Conservation (phyloP, 192 early-diverging fungal genomes). For the Thoreauomyces humboldtii region DNA sequence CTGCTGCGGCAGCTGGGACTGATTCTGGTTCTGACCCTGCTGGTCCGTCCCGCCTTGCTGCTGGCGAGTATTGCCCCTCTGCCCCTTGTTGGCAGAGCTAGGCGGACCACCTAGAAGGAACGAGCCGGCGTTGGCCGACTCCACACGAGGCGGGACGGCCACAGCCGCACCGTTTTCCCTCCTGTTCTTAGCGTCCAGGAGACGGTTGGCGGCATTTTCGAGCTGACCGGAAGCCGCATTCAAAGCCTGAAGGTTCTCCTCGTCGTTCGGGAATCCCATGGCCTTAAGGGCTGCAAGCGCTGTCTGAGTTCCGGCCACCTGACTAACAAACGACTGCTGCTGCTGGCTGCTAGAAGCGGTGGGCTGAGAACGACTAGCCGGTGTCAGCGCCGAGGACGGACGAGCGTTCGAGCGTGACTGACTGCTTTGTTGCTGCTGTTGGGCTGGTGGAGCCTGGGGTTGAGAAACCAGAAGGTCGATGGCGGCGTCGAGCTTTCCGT, state of each 20-base stretch:
- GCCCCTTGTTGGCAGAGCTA: not conserved
- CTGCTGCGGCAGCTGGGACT: conserved; percentile 3
- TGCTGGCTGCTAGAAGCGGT: too few relatives aligned
- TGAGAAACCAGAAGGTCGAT: conserved; percentile 53
- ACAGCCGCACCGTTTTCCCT: not conserved
- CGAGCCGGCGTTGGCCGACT: not conserved
- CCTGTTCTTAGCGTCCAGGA: conserved; percentile 45
- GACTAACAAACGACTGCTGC: too few relatives aligned
- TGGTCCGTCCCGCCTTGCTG: not conserved
- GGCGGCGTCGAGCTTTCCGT: conserved; percentile 73
- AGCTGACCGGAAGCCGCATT: conserved; percentile 70
- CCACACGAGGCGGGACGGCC: not conserved
- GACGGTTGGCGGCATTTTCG: conserved; percentile 65
- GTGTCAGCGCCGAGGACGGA: too few relatives aligned
- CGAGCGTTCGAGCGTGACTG: not conserved
- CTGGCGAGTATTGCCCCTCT: not conserved
- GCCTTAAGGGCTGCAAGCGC: conserved; percentile 51
- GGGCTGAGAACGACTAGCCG: too few relatives aligned
- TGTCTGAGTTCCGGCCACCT: too few relatives aligned
- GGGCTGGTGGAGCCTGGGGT: not conserved
- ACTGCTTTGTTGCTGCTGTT: not conserved
- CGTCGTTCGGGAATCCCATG: conserved; percentile 74
- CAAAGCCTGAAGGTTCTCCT: conserved; percentile 66
- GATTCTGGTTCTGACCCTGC: conserved; percentile 15
- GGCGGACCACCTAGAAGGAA: conserved; percentile 17